phyloP scores from a whole-genome alignment of 495 filamentous ascomycete species.

The Hyaloscypha hepaticicola region DNA sequence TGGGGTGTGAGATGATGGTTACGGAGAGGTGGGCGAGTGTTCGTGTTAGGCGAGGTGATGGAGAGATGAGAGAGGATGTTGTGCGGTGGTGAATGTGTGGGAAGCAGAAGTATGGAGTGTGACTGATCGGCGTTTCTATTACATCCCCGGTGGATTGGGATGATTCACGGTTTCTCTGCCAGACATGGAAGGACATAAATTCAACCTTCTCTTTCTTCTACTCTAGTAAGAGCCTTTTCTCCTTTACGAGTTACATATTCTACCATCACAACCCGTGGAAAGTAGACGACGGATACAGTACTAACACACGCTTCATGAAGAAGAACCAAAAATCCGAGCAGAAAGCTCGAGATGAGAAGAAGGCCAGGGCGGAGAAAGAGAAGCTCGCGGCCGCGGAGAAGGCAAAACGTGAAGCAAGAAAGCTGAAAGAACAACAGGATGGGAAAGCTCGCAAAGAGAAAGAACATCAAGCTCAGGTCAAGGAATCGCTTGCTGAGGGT shows the following conservation, averaged over 20 bases:
- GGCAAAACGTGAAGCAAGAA: neutral
- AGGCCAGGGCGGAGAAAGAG: neutral
- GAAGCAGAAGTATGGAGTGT: neutral
- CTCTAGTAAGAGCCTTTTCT: neutral
- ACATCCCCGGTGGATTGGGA: no score
- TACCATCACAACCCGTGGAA: no score
- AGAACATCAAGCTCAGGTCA: no score
- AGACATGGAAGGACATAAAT: no score
- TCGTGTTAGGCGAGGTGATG: neutral
- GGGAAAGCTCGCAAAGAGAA: no score
- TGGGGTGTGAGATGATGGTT: neutral
- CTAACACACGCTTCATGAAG: no score
- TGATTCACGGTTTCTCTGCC: no score
- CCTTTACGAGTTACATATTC: no score
- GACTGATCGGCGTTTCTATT: no score
- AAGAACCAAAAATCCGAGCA: neutral
- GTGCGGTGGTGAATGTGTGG: constrained; percentile 6
- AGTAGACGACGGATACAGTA: neutral
- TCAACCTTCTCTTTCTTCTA: neutral
- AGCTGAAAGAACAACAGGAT: no score
- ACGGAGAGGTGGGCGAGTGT: neutral
- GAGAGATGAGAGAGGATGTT: neutral
- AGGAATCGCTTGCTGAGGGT: no score
- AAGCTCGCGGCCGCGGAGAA: neutral
- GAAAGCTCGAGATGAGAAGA: neutral